Evolutionary conservation across 768 basidiomycete genomes (phyloP), one percentile per base, ranked within the genome.

Genomic region (Naganishia antarctica): DNA sequence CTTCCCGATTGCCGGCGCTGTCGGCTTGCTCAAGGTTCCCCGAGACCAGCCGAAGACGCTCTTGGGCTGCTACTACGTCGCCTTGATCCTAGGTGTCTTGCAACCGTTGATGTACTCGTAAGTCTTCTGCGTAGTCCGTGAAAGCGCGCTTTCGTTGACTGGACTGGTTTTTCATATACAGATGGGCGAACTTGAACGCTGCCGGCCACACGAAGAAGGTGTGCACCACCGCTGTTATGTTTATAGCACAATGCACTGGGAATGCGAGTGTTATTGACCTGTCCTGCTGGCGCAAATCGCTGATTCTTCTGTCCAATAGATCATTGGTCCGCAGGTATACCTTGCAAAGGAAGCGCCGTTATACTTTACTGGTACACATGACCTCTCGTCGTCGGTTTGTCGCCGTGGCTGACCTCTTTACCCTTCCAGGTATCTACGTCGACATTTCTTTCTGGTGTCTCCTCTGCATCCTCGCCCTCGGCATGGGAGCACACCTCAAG

Each of bases 271-370:
- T n/a, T 3, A 6, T 29, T 13, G 4, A 34, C 28, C 23, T 32
- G 26, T 59, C 16, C 28, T 28, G 11, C 28, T 32, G 45, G n/a
- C 11, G 45, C 37, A 51, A 29, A 8, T 34, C 45, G 4, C 31
- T 16, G 5, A 25, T 18, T 25, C 21, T 48, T 29, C 21, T 43
- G 49, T 23, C n/a, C n/a, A n/a, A 9, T 34, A 66, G 65, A 68
- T 71, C 44, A 60, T 73, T 63, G 74, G 74, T 18, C 74, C 74
- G 29, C 73, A 74, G 43, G 71, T 76, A 61, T 76, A 74, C 67
- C 67, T 74, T 18, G 46, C 69, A 4, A 23, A 41, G 13, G 75
- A 76, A 46, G 68, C 67, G 3, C 75, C 75, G 0, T 25, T 60
- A 26, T 76, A 74, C 66, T 67, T 65, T 50, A 74, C 73, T 25